Evolutionary conservation across 2,329 filamentous ascomycete species (phyloP).

Genomic region (Mycogone perniciosa): DNA sequence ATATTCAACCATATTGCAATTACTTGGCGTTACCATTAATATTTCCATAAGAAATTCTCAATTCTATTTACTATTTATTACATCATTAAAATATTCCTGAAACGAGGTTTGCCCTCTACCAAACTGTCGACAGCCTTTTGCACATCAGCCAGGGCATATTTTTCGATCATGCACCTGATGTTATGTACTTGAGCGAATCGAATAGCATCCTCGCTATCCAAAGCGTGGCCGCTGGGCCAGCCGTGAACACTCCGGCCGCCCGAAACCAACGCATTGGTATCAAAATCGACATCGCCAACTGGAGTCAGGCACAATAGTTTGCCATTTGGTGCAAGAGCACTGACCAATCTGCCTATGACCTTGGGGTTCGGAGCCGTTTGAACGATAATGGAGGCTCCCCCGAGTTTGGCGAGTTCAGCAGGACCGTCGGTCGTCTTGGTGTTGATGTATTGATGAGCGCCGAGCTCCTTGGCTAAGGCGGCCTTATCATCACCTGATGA

Average conservation of each 20-base stretch:
- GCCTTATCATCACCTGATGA: slow-evolving; percentile 60
- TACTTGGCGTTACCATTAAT: too few species aligned
- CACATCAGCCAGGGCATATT: slow-evolving; percentile 50
- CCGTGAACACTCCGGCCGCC: slow-evolving; percentile 57
- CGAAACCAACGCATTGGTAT: slow-evolving; percentile 35
- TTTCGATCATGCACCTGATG: slow-evolving; percentile 60
- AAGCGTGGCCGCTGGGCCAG: slow-evolving; percentile 56
- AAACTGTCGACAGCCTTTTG: slow-evolving; percentile 40
- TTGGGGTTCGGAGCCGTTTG: slow-evolving; percentile 56
- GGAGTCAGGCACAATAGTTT: slow-evolving; percentile 56
- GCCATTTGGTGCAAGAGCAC: slow-evolving; percentile 47
- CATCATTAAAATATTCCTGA: slow-evolving; percentile 40
- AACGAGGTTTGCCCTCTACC: slow-evolving; percentile 36
- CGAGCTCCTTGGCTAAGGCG: slow-evolving; percentile 51
- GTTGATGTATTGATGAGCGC: slow-evolving; percentile 42
- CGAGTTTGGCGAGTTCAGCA: slow-evolving; percentile 46
- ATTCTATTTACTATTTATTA: slow-evolving; percentile 13
- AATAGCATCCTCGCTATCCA: slow-evolving; percentile 60
- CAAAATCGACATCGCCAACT: slow-evolving; percentile 37
- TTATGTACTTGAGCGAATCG: slow-evolving; percentile 55
- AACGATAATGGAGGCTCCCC: slow-evolving; percentile 56
- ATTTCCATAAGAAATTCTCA: too few species aligned
- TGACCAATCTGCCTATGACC: slow-evolving; percentile 46
- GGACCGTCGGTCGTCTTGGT: slow-evolving; percentile 44
- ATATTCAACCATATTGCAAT: too few species aligned